phyloP scores from a whole-genome alignment of 768 basidiomycete genomes.

The Pleurotus cornucopiae region DNA sequence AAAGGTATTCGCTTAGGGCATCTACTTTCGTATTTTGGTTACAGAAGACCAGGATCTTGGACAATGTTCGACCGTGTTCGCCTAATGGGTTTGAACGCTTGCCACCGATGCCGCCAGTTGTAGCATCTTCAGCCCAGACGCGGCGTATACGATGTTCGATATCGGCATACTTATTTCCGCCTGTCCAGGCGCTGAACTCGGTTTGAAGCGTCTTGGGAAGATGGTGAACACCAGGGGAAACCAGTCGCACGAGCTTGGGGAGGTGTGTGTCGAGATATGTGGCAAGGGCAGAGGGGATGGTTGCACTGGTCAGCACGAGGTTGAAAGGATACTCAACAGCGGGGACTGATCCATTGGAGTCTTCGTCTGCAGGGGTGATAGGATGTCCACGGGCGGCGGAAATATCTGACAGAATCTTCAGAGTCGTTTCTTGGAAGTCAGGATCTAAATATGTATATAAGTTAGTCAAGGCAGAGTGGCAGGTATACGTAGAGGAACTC shows the following conservation, averaged over 20 bases:
- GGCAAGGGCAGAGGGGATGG: slow-evolving; percentile 75
- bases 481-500: slow-evolving; percentile 15
- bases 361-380: slow-evolving; percentile 25
- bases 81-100: slow-evolving; percentile 7
- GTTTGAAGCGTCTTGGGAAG: slow-evolving; percentile 68
- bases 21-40: slow-evolving; percentile 71
- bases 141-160: slow-evolving; percentile 69
- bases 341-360: slow-evolving; percentile 11
- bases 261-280: slow-evolving; percentile 60
- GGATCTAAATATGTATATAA: slow-evolving; percentile 46
- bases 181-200: slow-evolving; percentile 72
- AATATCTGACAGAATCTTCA: slow-evolving; percentile 66
- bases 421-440: slow-evolving; percentile 77
- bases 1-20: slow-evolving; percentile 54
- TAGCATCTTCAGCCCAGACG: slow-evolving; percentile 71
- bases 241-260: slow-evolving; percentile 63
- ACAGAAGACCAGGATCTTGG: slow-evolving; percentile 79
- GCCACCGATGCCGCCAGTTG: slow-evolving; percentile 14
- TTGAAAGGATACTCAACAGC: slow-evolving; percentile 69
- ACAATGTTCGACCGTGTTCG: slow-evolving; percentile 29
- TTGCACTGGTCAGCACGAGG: slow-evolving; percentile 79
- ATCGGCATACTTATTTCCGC: slow-evolving; percentile 78
- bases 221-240: slow-evolving; percentile 76
- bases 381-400: slow-evolving; percentile 53
- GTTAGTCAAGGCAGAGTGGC: not conserved